Evolutionary conservation across 257 asterid genomes (phyloP).

Genomic region (Salvia hispanica): DNA sequence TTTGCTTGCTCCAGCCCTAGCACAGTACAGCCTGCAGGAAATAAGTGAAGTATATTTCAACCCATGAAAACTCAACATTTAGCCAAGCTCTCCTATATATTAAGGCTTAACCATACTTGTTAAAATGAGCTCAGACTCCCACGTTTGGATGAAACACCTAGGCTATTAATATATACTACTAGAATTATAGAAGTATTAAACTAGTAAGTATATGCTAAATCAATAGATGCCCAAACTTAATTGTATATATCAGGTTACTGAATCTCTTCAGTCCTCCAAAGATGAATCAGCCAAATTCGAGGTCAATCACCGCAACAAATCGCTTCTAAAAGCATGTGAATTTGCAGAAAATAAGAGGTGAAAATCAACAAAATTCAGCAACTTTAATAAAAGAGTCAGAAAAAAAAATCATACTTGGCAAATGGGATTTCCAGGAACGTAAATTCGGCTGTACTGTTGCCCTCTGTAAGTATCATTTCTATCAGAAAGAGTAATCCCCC

Average conservation of each 20-base stretch:
- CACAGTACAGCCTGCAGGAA: conserved; percentile 75
- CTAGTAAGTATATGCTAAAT: neutral
- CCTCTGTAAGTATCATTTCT: conserved; percentile 80
- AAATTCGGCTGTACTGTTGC: conserved; percentile 95
- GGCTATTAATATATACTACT: conserved; percentile 8
- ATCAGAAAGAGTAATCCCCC: conserved; percentile 42
- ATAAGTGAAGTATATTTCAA: conserved; percentile 19
- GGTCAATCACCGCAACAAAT: conserved; percentile 11
- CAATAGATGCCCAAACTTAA: neutral
- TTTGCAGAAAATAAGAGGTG: neutral
- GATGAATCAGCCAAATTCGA: conserved; percentile 2
- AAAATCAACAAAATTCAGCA: conserved; percentile 11
- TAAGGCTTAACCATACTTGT: conserved; percentile 12
- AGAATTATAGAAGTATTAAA: conserved; percentile 6
- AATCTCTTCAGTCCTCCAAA: conserved; percentile 5
- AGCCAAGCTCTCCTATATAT: conserved; percentile 10
- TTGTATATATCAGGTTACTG: neutral
- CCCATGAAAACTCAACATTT: conserved; percentile 20
- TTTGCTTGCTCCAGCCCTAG: conserved; percentile 81
- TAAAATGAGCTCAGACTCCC: neutral
- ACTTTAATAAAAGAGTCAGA: conserved; percentile 26
- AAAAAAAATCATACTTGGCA: conserved; percentile 58
- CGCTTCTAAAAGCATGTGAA: conserved; percentile 14
- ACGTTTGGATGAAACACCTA: neutral
- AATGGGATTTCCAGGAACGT: conserved; percentile 85